A percentile compares a stretch with the other conserved stretches of the same genome.
These are phyloP conservation scores for Polytrichum formosum DNA, from an alignment of 225 moss, liverwort and hornwort genomes.

Conservation along the genomic window DNA sequence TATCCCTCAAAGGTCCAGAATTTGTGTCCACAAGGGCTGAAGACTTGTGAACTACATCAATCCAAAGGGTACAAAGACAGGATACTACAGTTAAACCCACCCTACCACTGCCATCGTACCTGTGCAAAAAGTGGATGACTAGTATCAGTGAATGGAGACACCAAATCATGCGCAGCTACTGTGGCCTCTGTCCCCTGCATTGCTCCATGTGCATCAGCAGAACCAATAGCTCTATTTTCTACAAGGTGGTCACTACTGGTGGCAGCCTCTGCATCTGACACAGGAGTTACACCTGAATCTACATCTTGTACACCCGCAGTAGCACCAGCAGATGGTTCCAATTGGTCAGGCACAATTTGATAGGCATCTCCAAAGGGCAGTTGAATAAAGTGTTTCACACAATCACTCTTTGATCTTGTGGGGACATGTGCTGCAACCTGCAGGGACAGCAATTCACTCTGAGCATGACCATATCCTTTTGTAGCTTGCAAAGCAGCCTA, in stretches of 20 bases:
- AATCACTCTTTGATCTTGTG: conserved; percentile 62
- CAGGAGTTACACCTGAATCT: conserved; percentile 1
- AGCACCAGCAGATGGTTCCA: conserved; percentile 13
- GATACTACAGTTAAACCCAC: no score
- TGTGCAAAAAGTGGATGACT: conserved; percentile 87
- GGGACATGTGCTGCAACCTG: conserved; percentile 72
- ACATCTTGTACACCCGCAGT: conserved; percentile 12
- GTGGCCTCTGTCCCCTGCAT: conserved; percentile 15
- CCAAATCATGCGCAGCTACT: conserved; percentile 30
- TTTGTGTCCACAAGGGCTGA: no score
- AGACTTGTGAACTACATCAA: no score
- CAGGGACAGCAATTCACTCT: conserved; percentile 9
- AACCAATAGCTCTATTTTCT: conserved; percentile 16
- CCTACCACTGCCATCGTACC: conserved; percentile 28
- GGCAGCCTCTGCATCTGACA: conserved; percentile 5
- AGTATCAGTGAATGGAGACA: conserved; percentile 69
- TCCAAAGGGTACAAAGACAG: no score
- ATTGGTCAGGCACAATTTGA: conserved; percentile 23
- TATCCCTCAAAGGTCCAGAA: no score
- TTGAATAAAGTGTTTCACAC: conserved; percentile 75
- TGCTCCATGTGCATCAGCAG: conserved; percentile 2
- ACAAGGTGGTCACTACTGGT: conserved; percentile 7
- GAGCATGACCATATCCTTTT: neutral
- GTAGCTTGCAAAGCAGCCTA: neutral
- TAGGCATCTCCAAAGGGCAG: conserved; percentile 69